Evolutionary conservation across 2,329 filamentous ascomycete species (phyloP).

Genomic region (Exophiala sp.): DNA sequence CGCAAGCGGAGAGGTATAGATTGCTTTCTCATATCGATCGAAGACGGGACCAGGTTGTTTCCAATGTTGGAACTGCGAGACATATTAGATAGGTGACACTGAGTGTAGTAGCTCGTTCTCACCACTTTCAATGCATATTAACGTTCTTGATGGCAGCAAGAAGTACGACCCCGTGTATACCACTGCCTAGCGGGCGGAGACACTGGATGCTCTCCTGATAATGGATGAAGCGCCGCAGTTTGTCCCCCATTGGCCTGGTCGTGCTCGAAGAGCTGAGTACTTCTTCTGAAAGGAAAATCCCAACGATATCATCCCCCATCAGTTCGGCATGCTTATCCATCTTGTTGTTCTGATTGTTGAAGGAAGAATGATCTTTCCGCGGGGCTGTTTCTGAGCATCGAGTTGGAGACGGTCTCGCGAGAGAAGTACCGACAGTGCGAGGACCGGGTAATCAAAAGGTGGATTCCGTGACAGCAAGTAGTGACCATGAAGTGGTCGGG

Average conservation of each 20-base stretch:
- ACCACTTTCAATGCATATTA: slow-evolving; percentile 16
- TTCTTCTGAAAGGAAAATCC: not conserved
- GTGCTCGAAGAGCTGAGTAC: not conserved
- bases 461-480: no score
- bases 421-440: no score
- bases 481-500: no score
- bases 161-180: slow-evolving; percentile 8
- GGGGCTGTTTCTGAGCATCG: no score
- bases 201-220: slow-evolving; percentile 5
- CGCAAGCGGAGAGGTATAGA: slow-evolving; percentile 7
- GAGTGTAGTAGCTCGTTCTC: not conserved
- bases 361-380: no score
- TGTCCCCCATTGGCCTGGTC: not conserved
- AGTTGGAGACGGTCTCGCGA: no score
- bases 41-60: slow-evolving; percentile 13
- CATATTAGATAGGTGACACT: not conserved
- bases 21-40: slow-evolving; percentile 1
- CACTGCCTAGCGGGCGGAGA: slow-evolving; percentile 1
- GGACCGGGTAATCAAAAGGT: no score
- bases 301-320: not conserved
- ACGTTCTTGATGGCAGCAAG: slow-evolving; percentile 5
- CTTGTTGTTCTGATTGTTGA: no score
- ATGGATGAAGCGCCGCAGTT: slow-evolving; percentile 13
- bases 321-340: not conserved
- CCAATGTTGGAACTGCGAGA: slow-evolving; percentile 11